Base-by-base conservation (phyloP, 176 grass and related monocot species). In the Eragrostis nindensis region DNA sequence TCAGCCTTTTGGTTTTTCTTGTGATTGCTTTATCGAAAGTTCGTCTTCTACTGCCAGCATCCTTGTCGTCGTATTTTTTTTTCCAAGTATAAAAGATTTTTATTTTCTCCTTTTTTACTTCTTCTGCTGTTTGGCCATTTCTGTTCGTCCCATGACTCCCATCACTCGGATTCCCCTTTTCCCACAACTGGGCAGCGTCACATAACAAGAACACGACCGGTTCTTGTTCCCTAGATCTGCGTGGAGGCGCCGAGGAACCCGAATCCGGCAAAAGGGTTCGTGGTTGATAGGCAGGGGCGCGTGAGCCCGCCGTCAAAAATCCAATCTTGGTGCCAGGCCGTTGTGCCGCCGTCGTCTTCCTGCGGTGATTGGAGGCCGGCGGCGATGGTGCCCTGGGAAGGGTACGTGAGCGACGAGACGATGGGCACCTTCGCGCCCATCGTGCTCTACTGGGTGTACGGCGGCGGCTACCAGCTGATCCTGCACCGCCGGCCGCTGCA, bases 401-500 rank as follows among this genome's bases (percentile, higher is more conserved):
- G 93, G 29, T 91, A 90, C 66, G 6, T 82, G 60, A 97, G 85
- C 88, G 93, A 97, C 84, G 93, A 97, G 89, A 80, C 87, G 18
- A 93, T 97, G 93, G 93, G 93, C 49, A 93, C 93, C 39, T 91
- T 97, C 73, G 93, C 90, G 49, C 93, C 93, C 62, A 97, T 97
- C 83, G 75, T 93, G 66, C 81, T 97, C 18, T 97, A 93, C 82
- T 96, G 93, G 93, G 64, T 90, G 50, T 96, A 96, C 76, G 90
- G 82, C 61, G 90, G 93, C 19, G 50, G 89, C 32, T 96, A 96
- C 79, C 90, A 96, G 74, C 88, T 96, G 50, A 36, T 85, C 64
- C 83, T 92, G 45, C 86, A 88, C 45, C 86, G 85, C 46, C 88
- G 90, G 49, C 83, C 83, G 54, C 71, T 97, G 68, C 70, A 91